Base-by-base conservation (phyloP, 768 basidiomycete species). In the Mrakia gelida region DNA sequence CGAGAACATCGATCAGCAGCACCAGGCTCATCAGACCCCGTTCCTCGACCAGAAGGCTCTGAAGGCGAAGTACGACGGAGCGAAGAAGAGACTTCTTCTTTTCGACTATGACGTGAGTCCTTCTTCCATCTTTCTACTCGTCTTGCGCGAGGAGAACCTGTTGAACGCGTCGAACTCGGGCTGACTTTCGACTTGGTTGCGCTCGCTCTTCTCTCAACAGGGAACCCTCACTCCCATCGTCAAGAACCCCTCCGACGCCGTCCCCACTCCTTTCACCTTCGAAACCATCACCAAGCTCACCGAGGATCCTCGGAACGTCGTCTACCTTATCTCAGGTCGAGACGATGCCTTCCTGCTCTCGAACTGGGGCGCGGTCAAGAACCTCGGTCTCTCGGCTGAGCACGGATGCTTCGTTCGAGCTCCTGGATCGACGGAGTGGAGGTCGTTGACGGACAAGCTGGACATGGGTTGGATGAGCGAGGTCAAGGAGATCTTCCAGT, bases 401-500 rank as follows among this genome's bases (percentile, higher is more conserved):
- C 96, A 99, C 83, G 96, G 96, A 16, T 92, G 91, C 34, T 98
- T 98, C 86, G 88, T 98, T 71, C 89, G 91, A 62, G 89, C 89
- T 80, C 92, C 92, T 0, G 91, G 90, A 49, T 85, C 82, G 2
- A 84, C 84, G 67, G 80, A 82, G n/a, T 99, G 96, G 93, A 87
- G 86, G 80, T 95, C 94, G 83, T 92, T 97, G 83, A 97, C 95
- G n/a, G 89, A 91, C 84, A 88, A 87, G 79, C 84, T 99, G 82
- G 95, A 99, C 86, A 98, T 98, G 96, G 89, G 89, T 80, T 99
- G 96, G 96, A 94, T 96, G 92, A 87, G 85, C 73, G 96, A 99
- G 86, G 96, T 97, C 43, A 89, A 91, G 81, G 94, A 98, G 86
- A 91, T 99, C 71, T 99, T 99, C 86, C 89, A 88, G 85, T 98